phyloP scores from a whole-genome alignment of 1,139 yeast genomes.

The Kurtzmaniella quercitrusa region DNA sequence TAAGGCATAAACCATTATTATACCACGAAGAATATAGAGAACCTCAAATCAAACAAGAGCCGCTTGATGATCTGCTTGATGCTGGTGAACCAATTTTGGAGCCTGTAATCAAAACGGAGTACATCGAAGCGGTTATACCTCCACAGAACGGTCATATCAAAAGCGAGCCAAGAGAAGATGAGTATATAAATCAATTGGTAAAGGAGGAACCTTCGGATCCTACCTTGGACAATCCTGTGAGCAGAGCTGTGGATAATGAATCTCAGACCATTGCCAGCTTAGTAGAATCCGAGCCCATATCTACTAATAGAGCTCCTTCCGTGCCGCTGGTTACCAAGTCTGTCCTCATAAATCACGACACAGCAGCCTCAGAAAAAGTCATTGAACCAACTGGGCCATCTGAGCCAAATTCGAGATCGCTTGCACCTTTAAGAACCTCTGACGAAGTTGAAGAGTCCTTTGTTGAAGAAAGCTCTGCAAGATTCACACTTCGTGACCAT shows the following conservation, averaged over 20 bases:
- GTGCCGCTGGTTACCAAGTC: too few relatives aligned
- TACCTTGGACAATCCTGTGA: too few relatives aligned
- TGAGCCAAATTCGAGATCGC: background rate
- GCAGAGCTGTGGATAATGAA: too few relatives aligned
- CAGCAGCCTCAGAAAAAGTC: too few relatives aligned
- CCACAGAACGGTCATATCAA: background rate
- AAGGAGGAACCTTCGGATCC: background rate
- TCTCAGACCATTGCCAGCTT: too few relatives aligned
- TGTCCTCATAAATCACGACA: too few relatives aligned
- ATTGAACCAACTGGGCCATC: too few relatives aligned
- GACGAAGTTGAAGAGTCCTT: conserved; percentile 10
- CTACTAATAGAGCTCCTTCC: too few relatives aligned
- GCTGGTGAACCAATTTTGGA: background rate
- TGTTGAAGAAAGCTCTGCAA: conserved; percentile 13
- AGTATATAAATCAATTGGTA: background rate
- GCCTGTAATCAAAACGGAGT: background rate
- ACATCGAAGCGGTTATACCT: background rate
- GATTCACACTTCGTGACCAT: conserved; percentile 31
- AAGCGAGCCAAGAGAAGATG: background rate
- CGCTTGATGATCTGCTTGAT: background rate
- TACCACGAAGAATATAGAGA: conserved; percentile 3
- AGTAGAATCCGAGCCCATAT: too few relatives aligned
- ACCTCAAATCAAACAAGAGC: conserved; percentile 8
- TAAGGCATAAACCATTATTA: background rate
- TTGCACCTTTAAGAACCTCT: background rate